These are phyloP conservation scores for Abrus precatorius DNA, from an alignment of 306 rosid genomes.

Conservation along the genomic window DNA sequence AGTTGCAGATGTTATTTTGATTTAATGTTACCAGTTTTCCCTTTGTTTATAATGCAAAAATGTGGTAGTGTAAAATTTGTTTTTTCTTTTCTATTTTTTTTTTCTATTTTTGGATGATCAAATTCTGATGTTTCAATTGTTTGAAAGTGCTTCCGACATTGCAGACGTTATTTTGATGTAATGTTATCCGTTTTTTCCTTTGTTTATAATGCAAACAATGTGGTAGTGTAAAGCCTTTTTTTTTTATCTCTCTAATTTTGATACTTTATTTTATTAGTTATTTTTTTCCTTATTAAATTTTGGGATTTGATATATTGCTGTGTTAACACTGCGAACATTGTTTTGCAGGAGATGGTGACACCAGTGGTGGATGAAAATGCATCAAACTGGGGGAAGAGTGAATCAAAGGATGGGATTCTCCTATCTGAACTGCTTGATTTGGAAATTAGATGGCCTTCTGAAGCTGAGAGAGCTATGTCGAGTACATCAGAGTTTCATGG, in stretches of 20 bases:
- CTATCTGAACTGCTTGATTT: conserved; percentile 77
- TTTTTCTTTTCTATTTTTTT: background rate
- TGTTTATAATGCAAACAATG: conserved; percentile 2
- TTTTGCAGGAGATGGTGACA: conserved; percentile 75
- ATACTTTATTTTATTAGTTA: conserved; percentile 4
- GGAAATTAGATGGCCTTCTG: conserved; percentile 80
- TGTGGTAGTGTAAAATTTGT: background rate
- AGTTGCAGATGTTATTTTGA: background rate
- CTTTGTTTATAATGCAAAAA: background rate
- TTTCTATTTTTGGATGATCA: background rate
- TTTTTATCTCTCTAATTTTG: background rate
- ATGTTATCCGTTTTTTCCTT: background rate
- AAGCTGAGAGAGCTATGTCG: conserved; percentile 57
- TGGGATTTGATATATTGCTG: conserved; percentile 24
- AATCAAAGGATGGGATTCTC: conserved; percentile 63
- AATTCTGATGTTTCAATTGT: conserved; percentile 6
- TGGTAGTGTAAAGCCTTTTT: background rate
- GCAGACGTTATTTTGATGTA: background rate
- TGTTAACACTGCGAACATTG: conserved; percentile 39
- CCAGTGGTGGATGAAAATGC: conserved; percentile 54
- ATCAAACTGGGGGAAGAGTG: conserved; percentile 57
- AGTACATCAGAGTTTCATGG: conserved; percentile 48
- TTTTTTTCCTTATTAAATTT: background rate
- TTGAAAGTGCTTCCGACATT: background rate
- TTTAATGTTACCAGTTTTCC: background rate